Evolutionary conservation across 768 basidiomycete genomes (phyloP).

Genomic region (Boletellus ananiceps): DNA sequence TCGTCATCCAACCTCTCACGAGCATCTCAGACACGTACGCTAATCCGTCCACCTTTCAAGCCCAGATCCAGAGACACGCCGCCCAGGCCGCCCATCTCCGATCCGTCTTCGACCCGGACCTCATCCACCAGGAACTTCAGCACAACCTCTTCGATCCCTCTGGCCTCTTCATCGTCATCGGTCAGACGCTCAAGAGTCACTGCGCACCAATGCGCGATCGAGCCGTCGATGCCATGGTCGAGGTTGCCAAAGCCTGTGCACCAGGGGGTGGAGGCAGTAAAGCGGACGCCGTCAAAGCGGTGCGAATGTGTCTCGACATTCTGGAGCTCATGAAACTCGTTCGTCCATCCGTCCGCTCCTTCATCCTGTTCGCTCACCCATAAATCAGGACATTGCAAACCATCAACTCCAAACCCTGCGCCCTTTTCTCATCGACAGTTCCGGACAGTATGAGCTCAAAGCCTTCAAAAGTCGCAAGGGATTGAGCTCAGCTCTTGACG

Average conservation of each 20-base stretch:
- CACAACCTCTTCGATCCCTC: slow-evolving; percentile 76
- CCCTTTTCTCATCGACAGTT: slow-evolving; percentile 79
- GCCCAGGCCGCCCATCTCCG: slow-evolving; percentile 63
- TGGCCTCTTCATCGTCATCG: slow-evolving; percentile 73
- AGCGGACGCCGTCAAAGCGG: slow-evolving; percentile 64
- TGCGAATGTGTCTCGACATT: slow-evolving; percentile 83
- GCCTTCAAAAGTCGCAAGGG: slow-evolving; percentile 63
- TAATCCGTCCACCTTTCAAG: slow-evolving; percentile 52
- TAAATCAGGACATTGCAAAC: slow-evolving; percentile 84
- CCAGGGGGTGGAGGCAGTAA: slow-evolving; percentile 52
- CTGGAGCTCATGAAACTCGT: slow-evolving; percentile 95
- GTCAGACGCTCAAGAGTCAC: slow-evolving; percentile 78
- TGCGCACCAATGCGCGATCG: slow-evolving; percentile 92
- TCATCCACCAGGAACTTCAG: slow-evolving; percentile 78
- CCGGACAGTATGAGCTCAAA: slow-evolving; percentile 74
- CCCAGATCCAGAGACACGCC: slow-evolving; percentile 59
- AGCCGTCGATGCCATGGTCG: slow-evolving; percentile 80
- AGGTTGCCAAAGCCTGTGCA: slow-evolving; percentile 55
- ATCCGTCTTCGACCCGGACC: slow-evolving; percentile 73
- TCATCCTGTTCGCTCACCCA: slow-evolving; percentile 18
- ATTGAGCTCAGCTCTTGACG: slow-evolving; percentile 40
- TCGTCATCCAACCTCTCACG: slow-evolving; percentile 80
- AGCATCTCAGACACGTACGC: slow-evolving; percentile 56
- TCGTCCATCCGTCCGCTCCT: slow-evolving; percentile 32
- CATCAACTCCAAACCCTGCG: slow-evolving; percentile 92